Percentiles rank a stretch among this genome's conserved stretches.
These are phyloP conservation scores for Penicillium sp. DNA, from an alignment of 2,329 filamentous ascomycete species.

Conservation along the genomic window DNA sequence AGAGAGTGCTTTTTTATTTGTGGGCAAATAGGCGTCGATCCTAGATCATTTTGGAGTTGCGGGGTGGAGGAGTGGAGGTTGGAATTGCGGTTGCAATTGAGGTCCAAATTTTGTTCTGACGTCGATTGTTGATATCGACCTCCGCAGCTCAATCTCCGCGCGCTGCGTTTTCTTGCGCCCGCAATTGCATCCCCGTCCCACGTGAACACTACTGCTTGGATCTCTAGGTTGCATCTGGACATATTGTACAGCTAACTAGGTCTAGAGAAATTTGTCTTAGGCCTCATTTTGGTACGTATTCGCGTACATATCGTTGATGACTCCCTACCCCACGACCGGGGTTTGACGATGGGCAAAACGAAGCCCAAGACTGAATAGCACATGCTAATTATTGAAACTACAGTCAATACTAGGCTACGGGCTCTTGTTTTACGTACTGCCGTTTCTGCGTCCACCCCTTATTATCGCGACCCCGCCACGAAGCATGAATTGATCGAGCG, in stretches of 20 bases:
- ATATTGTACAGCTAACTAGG: not conserved
- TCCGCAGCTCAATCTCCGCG: slow-evolving; percentile 24
- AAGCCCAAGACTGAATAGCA: not conserved
- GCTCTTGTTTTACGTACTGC: not conserved
- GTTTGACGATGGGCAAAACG: not conserved
- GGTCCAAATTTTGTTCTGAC: slow-evolving; percentile 25
- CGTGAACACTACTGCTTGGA: not conserved
- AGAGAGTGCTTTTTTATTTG: not conserved
- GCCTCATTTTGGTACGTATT: not conserved
- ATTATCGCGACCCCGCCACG: slow-evolving; percentile 3
- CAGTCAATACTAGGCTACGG: not conserved
- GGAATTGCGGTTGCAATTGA: slow-evolving; percentile 3
- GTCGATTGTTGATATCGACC: slow-evolving; percentile 29
- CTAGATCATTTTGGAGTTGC: not conserved
- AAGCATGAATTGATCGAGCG: slow-evolving; percentile 21
- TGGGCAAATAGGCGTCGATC: not conserved
- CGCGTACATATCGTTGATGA: not conserved
- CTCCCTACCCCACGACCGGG: slow-evolving; percentile 1
- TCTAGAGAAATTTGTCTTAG: not conserved
- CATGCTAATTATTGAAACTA: not conserved
- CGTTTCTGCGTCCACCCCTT: not conserved
- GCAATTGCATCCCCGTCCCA: not conserved
- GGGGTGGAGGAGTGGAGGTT: not conserved
- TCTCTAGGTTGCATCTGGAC: too few relatives aligned
- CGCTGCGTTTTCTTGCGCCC: slow-evolving; percentile 7